These are phyloP conservation scores for Vaccinium myrtillus DNA, from an alignment of 148 eudicot species.

Conservation along the genomic window DNA sequence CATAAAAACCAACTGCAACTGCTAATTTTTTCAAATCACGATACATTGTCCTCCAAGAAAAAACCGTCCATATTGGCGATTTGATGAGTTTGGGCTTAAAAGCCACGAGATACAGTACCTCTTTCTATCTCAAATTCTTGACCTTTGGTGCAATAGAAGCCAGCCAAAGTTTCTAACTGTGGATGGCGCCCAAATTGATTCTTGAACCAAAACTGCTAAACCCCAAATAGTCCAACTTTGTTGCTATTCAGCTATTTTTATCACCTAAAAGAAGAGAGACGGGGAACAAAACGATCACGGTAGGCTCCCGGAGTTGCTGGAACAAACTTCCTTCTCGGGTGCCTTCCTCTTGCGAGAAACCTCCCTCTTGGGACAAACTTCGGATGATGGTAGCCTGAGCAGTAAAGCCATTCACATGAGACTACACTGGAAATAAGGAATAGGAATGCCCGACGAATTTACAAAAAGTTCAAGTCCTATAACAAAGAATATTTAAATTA, in stretches of 20 bases:
- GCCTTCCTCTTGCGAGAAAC: slow-evolving; percentile 40
- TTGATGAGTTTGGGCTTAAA: background rate
- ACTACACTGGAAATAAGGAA: background rate
- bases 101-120: too few relatives aligned
- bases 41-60: background rate
- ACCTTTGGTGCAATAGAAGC: background rate
- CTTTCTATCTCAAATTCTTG: background rate
- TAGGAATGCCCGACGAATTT: background rate
- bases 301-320: slow-evolving; percentile 32
- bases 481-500: background rate
- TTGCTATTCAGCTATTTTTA: background rate
- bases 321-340: slow-evolving; percentile 28
- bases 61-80: background rate
- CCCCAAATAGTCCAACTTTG: background rate
- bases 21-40: background rate
- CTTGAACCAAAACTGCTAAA: background rate
- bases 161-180: background rate
- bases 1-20: background rate
- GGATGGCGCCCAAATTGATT: background rate
- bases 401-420: background rate
- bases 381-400: slow-evolving; percentile 46
- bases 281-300: slow-evolving; percentile 16
- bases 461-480: too few relatives aligned
- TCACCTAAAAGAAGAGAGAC: slow-evolving; percentile 11
- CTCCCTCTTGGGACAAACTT: slow-evolving; percentile 15